Base-by-base conservation (phyloP, 2,329 filamentous ascomycete species). In the Alternaria ethzedia region DNA sequence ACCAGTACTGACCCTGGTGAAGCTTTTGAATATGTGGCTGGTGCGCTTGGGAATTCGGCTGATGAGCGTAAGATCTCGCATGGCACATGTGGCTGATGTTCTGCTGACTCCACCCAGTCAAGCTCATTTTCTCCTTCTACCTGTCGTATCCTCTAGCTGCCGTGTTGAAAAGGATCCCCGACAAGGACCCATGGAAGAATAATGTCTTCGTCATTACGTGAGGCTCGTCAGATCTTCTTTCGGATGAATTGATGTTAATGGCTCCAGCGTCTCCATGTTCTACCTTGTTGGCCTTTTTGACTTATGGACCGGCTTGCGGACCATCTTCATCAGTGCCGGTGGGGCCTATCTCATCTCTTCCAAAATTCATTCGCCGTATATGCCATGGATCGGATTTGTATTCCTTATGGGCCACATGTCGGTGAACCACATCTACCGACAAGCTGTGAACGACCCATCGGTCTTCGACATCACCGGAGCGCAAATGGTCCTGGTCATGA, bases 401-500 rank as follows among this genome's bases (percentile, higher is more conserved):
- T 97, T 97, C 76, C 84, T 97, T 61, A 98, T 99, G 95, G 90
- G 90, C 59, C 95, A 99, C 82, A 92, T 98, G 91, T 95, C 94
- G 49, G 79, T 95, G 73, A 97, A 89, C 78, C 96, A 99, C 79
- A 90, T 99, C 66, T 84, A 88, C 61, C 91, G 96, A 43, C 93
- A 97, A 80, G 87, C 89, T 43, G 83, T 86, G 43, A 85, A 91
- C 70, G 86, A 88, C 65, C 88, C 92, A 0, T 85, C 87, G 43
- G 81, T 83, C 2, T 85, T 97, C 63, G 96, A 99, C 78, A 94
- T 99, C 70, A 97, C 95, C 61, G 81, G 91, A 44, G 94, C 95
- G 1, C 96, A 99, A 80, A 99, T 99, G 96, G 96, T 99, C 32
- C 83, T 98, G 71, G 90, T 98, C 67, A 99, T 99, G 93, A 99